These are phyloP conservation scores for Multifurca ochricompacta DNA, from an alignment of 768 basidiomycete species.

Conservation along the genomic window DNA sequence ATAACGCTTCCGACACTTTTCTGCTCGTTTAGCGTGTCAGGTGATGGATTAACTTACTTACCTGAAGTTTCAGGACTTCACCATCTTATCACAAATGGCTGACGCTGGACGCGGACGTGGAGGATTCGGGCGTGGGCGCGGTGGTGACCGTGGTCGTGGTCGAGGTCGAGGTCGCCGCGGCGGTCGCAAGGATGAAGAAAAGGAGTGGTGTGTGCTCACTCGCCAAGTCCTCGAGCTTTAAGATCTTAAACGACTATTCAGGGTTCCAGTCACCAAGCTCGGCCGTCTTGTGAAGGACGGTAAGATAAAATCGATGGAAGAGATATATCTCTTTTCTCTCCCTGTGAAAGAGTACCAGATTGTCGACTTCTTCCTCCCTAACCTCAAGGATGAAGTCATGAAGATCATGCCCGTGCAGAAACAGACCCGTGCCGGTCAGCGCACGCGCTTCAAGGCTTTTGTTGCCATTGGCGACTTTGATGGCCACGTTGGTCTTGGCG, in stretches of 20 bases:
- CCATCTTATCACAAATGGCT: constrained; percentile 50
- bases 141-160: constrained; percentile 52
- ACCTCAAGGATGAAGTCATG: constrained; percentile 99
- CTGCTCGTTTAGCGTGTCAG: not conserved
- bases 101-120: constrained; percentile 88
- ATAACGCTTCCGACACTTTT: constrained; percentile 8
- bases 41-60: constrained; percentile 16
- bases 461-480: constrained; percentile 99
- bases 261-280: constrained; percentile 98
- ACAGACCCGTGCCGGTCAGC: constrained; percentile 98
- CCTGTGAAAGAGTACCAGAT: constrained; percentile 99
- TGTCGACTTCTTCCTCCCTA: constrained; percentile 98
- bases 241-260: constrained; percentile 10
- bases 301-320: constrained; percentile 99
- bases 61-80: constrained; percentile 22
- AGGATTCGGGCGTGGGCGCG: constrained; percentile 81
- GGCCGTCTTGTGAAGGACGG: constrained; percentile 99
- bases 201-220: constrained; percentile 75
- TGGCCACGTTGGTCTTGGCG: constrained; percentile 97
- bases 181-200: constrained; percentile 98
- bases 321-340: constrained; percentile 99
- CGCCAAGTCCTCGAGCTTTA: not conserved
- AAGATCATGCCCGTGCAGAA: constrained; percentile 99
- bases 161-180: constrained; percentile 85
- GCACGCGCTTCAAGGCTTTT: constrained; percentile 99